Conservation (phyloP, 108 stramenopile genomes). For the Cyclotella kingstonii region DNA sequence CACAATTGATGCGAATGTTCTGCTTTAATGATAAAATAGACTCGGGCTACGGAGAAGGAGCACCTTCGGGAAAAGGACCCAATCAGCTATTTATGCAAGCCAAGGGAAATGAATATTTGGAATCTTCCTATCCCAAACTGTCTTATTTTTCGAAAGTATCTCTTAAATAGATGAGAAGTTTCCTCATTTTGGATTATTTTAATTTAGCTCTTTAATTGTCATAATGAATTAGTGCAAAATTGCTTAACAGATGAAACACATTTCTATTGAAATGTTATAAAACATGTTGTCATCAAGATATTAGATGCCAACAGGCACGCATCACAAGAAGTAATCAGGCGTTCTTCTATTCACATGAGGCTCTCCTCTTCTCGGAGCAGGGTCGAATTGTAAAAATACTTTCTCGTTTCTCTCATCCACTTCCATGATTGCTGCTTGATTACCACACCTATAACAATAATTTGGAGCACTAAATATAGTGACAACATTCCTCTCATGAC, state of each 20-base stretch:
- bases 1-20: neutral
- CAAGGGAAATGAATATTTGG: conserved; percentile 74
- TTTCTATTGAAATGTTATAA: too few species aligned
- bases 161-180: too few species aligned
- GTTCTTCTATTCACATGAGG: conserved; percentile 90
- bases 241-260: too few species aligned
- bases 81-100: conserved; percentile 80
- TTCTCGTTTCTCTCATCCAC: conserved; percentile 87
- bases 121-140: conserved; percentile 69
- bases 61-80: conserved; percentile 74
- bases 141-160: conserved; percentile 71
- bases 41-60: conserved; percentile 89
- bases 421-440: conserved; percentile 99
- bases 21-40: neutral
- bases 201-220: too few species aligned
- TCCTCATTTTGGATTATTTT: too few species aligned
- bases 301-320: too few species aligned
- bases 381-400: conserved; percentile 93
- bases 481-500: conserved; percentile 92
- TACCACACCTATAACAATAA: conserved; percentile 99
- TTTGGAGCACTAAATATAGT: conserved; percentile 98
- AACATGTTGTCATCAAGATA: too few species aligned
- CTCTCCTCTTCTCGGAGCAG: conserved; percentile 96
- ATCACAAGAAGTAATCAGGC: conserved; percentile 96
- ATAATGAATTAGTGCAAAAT: too few species aligned